Evolutionary conservation across 2,329 filamentous ascomycete genomes (phyloP).

Genomic region (Venturia carpophila): DNA sequence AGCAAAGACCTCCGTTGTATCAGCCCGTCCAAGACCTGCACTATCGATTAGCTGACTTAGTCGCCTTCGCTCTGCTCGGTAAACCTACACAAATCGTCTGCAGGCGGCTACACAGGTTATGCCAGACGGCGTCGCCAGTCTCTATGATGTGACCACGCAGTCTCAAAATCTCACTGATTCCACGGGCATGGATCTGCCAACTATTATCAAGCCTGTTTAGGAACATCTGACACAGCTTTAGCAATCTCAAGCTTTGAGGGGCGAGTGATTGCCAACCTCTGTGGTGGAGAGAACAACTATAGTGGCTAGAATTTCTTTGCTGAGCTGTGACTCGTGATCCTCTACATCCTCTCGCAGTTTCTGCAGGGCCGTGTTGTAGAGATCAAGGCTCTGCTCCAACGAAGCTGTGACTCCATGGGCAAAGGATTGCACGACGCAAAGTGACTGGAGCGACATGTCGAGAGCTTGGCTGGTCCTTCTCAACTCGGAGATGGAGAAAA

Average conservation of each 20-base stretch:
- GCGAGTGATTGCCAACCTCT: background rate
- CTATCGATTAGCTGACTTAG: background rate
- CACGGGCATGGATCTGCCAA: conserved; percentile 2
- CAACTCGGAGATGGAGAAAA: background rate
- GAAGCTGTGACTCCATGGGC: background rate
- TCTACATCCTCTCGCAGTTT: background rate
- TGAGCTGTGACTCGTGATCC: background rate
- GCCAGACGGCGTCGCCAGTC: background rate
- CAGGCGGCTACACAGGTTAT: background rate
- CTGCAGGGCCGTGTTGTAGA: conserved; percentile 1
- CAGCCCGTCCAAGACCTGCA: background rate
- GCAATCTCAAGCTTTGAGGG: background rate
- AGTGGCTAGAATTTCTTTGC: conserved; percentile 11
- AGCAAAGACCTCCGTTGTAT: background rate
- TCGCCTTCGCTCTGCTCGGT: background rate
- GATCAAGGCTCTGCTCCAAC: background rate
- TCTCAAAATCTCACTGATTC: background rate
- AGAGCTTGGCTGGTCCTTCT: background rate
- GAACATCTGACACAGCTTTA: background rate
- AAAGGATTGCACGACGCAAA: background rate
- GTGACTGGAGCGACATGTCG: background rate
- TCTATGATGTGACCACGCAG: background rate
- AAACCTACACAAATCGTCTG: background rate
- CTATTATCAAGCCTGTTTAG: background rate
- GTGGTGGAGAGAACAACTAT: conserved; percentile 7